Conservation (phyloP, 305 asterid genomes). For the Plantago lanceolata region DNA sequence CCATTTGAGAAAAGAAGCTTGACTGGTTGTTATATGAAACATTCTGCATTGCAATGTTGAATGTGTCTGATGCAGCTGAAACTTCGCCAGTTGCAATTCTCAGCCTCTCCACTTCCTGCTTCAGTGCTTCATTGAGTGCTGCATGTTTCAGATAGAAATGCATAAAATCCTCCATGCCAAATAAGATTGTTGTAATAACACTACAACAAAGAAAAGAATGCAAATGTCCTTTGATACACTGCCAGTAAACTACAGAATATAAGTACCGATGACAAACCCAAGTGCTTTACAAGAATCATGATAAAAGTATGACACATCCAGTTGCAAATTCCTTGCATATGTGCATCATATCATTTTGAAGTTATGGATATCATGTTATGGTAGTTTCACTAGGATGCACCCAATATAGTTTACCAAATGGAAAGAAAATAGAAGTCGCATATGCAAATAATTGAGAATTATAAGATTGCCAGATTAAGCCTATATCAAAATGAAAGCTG, state of each 20-base stretch:
- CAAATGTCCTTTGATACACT: neutral
- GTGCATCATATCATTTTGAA: neutral
- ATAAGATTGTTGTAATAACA: neutral
- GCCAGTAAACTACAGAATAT: too few relatives aligned
- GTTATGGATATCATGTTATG: neutral
- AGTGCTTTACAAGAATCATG: neutral
- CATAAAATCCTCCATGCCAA: neutral
- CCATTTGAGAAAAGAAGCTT: conserved; percentile 47
- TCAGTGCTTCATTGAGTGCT: conserved; percentile 88
- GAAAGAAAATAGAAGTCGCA: neutral
- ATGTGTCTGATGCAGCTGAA: conserved; percentile 48
- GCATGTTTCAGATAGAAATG: conserved; percentile 26
- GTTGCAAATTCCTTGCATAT: neutral
- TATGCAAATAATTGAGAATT: neutral
- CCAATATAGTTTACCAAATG: neutral
- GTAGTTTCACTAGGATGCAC: neutral
- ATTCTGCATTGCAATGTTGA: conserved; percentile 60
- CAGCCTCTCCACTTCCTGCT: conserved; percentile 84
- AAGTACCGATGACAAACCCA: neutral
- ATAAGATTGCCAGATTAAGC: neutral
- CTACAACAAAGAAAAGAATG: neutral
- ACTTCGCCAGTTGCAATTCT: conserved; percentile 82
- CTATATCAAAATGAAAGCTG: neutral
- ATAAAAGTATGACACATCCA: neutral
- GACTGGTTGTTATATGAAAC: conserved; percentile 57